phyloP scores from a whole-genome alignment of 2,329 filamentous ascomycete species.

The Aureobasidium sp. region DNA sequence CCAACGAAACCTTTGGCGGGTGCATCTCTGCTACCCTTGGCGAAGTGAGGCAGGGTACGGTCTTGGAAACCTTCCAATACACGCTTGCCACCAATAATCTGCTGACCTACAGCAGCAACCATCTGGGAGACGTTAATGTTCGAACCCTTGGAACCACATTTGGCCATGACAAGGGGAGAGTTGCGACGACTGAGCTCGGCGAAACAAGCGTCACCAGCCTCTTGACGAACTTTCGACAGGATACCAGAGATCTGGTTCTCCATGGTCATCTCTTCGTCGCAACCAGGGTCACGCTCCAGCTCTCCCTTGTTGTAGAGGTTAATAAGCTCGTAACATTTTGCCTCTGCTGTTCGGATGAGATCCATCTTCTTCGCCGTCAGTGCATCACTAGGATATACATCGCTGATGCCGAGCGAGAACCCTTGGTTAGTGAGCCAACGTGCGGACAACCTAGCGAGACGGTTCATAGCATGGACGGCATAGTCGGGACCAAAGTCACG shows the following conservation, averaged over 20 bases:
- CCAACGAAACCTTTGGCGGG: slow-evolving; percentile 92
- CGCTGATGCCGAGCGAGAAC: slow-evolving; percentile 92
- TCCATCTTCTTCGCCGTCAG: slow-evolving; percentile 65
- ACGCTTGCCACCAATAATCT: slow-evolving; percentile 91
- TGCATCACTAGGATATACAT: slow-evolving; percentile 74
- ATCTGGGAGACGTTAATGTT: slow-evolving; percentile 98
- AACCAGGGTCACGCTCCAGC: slow-evolving; percentile 77
- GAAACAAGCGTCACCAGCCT: slow-evolving; percentile 86
- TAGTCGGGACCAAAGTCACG: slow-evolving; percentile 88
- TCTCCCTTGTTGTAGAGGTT: slow-evolving; percentile 70
- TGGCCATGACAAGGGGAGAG: slow-evolving; percentile 91
- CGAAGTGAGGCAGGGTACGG: slow-evolving; percentile 86
- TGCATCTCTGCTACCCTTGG: slow-evolving; percentile 86
- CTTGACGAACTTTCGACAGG: slow-evolving; percentile 82
- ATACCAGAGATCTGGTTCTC: slow-evolving; percentile 88
- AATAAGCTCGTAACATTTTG: slow-evolving; percentile 75
- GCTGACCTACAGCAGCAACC: slow-evolving; percentile 94
- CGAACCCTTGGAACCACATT: slow-evolving; percentile 92
- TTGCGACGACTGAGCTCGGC: slow-evolving; percentile 84
- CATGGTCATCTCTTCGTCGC: slow-evolving; percentile 83
- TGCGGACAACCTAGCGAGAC: slow-evolving; percentile 82
- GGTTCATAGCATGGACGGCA: slow-evolving; percentile 86
- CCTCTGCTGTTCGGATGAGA: slow-evolving; percentile 71
- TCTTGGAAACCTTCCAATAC: slow-evolving; percentile 96
- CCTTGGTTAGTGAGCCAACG: slow-evolving; percentile 82